Evolutionary conservation across 1,284 basidiomycete genomes (phyloP).

Genomic region (Cryptococcus sp.): DNA sequence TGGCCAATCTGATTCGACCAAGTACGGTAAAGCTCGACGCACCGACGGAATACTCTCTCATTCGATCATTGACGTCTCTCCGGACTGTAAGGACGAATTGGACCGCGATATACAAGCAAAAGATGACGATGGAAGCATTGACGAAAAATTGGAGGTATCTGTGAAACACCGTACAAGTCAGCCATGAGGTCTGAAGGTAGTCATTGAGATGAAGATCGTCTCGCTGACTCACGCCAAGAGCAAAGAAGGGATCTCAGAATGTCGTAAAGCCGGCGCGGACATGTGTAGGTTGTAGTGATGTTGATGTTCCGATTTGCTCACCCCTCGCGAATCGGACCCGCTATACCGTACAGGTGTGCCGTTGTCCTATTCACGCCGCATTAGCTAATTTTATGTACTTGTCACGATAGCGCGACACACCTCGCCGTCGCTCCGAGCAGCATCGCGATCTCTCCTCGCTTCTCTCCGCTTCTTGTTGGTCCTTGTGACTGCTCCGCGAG

Average conservation of each 20-base stretch:
- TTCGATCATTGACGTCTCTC: constrained; percentile 83
- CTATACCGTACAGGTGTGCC: constrained; percentile 16
- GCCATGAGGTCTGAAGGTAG: background rate
- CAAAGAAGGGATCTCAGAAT: constrained; percentile 57
- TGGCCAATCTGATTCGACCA: no score
- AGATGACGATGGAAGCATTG: constrained; percentile 80
- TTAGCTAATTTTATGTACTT: background rate
- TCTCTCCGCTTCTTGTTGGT: constrained; percentile 65
- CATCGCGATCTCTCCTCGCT: constrained; percentile 29
- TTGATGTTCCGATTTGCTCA: constrained; percentile 25
- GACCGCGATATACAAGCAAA: constrained; percentile 81
- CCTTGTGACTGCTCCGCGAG: constrained; percentile 68
- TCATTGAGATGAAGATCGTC: background rate
- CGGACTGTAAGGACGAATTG: constrained; percentile 87
- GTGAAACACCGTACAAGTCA: constrained; percentile 20
- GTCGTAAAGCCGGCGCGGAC: constrained; percentile 38
- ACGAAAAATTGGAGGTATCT: constrained; percentile 94
- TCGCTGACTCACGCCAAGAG: constrained; percentile 69
- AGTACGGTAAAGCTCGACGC: constrained; percentile 25
- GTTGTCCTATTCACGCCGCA: background rate
- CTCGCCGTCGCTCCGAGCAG: constrained; percentile 30
- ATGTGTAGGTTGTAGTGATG: constrained; percentile 49
- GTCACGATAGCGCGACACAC: constrained; percentile 15
- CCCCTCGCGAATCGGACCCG: constrained; percentile 10
- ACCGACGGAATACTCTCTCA: constrained; percentile 88